These are phyloP conservation scores for Chrysoporthe deuterocubensis DNA, from an alignment of 2,329 filamentous ascomycete species.

Conservation along the genomic window DNA sequence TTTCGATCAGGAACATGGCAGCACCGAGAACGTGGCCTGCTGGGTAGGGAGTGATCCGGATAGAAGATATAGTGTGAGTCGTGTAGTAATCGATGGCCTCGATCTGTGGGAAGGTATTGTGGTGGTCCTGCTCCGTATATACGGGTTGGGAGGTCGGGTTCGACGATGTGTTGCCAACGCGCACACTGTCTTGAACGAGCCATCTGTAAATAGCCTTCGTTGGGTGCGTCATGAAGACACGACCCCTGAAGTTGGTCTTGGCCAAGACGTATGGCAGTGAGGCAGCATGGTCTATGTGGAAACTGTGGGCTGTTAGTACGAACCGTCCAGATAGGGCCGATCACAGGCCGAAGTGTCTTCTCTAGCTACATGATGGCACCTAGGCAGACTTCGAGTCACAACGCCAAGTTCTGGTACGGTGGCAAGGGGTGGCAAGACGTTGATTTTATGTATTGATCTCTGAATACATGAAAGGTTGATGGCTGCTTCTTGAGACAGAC, in stretches of 20 bases:
- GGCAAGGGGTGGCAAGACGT: constrained; percentile 28
- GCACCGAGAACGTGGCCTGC: constrained; percentile 97
- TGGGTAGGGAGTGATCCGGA: constrained; percentile 94
- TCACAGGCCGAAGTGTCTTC: neutral
- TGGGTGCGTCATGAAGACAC: constrained; percentile 98
- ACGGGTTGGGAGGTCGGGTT: constrained; percentile 72
- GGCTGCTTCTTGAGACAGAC: constrained; percentile 4
- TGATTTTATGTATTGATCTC: constrained; percentile 35
- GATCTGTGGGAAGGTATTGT: constrained; percentile 90
- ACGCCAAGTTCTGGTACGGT: constrained; percentile 26
- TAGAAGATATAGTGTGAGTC: constrained; percentile 94
- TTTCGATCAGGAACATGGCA: constrained; percentile 98
- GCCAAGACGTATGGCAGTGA: constrained; percentile 96
- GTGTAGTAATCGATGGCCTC: constrained; percentile 99
- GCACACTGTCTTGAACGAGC: constrained; percentile 96
- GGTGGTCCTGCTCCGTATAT: constrained; percentile 93
- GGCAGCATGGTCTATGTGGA: constrained; percentile 97
- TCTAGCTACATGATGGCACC: constrained; percentile 24
- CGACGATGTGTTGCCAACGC: constrained; percentile 75
- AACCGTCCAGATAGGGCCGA: neutral
- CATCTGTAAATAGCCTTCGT: constrained; percentile 99
- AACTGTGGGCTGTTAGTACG: constrained; percentile 61
- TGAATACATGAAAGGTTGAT: constrained; percentile 31
- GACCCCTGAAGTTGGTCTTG: constrained; percentile 96
- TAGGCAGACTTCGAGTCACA: constrained; percentile 23